phyloP scores from a whole-genome alignment of 2,329 filamentous ascomycete genomes.

The Trichoderma brevicompactum region DNA sequence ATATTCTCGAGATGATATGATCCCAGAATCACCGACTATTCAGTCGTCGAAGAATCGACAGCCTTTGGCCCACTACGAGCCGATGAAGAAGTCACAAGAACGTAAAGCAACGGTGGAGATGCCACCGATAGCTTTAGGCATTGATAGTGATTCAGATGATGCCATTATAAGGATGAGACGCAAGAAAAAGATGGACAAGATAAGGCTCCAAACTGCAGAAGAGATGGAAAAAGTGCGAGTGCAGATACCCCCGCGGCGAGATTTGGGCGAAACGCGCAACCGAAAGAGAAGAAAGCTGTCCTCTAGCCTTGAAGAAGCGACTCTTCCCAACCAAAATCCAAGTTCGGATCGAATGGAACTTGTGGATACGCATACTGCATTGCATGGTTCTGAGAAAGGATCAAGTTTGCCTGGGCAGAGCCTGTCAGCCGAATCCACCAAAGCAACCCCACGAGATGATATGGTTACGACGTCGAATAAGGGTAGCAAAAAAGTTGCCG shows the following conservation, averaged over 20 bases:
- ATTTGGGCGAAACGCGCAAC: constrained; percentile 33
- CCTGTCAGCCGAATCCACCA: constrained; percentile 38
- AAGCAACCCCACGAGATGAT: constrained; percentile 41
- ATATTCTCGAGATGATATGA: constrained; percentile 39
- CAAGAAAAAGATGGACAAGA: constrained; percentile 44
- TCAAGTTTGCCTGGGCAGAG: constrained; percentile 36
- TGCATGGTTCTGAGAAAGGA: constrained; percentile 37
- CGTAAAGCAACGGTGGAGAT: constrained; percentile 40
- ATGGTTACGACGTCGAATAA: constrained; percentile 24
- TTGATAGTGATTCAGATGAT: constrained; percentile 45
- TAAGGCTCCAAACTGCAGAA: constrained; percentile 47
- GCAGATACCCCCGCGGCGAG: constrained; percentile 33
- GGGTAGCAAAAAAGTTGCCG: constrained; percentile 23
- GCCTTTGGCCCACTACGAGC: constrained; percentile 51
- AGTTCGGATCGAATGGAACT: neutral
- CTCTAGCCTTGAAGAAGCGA: neutral
- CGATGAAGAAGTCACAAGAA: constrained; percentile 53
- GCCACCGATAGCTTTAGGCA: constrained; percentile 35
- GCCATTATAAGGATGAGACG: constrained; percentile 42
- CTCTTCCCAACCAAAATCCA: neutral
- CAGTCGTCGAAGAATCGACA: constrained; percentile 35
- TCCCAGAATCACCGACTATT: constrained; percentile 45
- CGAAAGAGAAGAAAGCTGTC: constrained; percentile 38
- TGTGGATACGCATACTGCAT: constrained; percentile 9
- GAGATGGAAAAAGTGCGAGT: constrained; percentile 50